Evolutionary conservation across 345 rosid genomes (phyloP), one percentile per base, ranked within the genome.

Genomic region (Kernera saxatilis): DNA sequence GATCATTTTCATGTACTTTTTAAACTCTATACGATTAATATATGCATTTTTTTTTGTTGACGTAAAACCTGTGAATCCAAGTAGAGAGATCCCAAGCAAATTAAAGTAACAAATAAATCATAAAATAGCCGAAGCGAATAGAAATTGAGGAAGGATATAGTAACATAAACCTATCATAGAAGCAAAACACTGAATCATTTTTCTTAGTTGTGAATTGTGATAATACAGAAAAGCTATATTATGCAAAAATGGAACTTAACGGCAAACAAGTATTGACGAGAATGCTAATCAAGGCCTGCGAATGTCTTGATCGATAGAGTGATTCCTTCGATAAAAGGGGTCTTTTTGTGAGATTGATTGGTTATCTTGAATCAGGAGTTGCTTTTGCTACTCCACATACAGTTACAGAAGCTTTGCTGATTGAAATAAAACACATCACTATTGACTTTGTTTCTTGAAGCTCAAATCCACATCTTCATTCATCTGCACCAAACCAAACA

Each of bases 401-500:
- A 63, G 54, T 62, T 54, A 35, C 57, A 68, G 11, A 51, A 51
- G 50, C 50, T 69, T 68, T 57, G 52, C 59, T 67, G 49, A 75
- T 10, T 18, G 25, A 43, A 33, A 53, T 21, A 44, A 29, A 13
- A 6, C 25, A 3, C 36, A 55, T 30, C 23, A 67, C 39, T 72
- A 69, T 35, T 64, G 67, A 68, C 43, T 27, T 67, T 43, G 73
- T 72, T 82, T 82, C 81, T 72, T 82, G 67, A 71, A 75, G 77
- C 76, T 85, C 75, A 77, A 63, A 75, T 57, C 77, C 29, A 76
- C 71, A 52, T 89, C 96, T 49, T 78, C 78, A 46, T 88, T 82
- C 75, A 79, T 82, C 98, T 89, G 87, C 84, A 82, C 23, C 57
- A 60, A 79, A 33, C 18, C 64, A 67, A 51, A 18, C 41, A 46